Evolutionary conservation across 1,284 basidiomycete genomes (phyloP).

Genomic region (Ustilago cynodontis): DNA sequence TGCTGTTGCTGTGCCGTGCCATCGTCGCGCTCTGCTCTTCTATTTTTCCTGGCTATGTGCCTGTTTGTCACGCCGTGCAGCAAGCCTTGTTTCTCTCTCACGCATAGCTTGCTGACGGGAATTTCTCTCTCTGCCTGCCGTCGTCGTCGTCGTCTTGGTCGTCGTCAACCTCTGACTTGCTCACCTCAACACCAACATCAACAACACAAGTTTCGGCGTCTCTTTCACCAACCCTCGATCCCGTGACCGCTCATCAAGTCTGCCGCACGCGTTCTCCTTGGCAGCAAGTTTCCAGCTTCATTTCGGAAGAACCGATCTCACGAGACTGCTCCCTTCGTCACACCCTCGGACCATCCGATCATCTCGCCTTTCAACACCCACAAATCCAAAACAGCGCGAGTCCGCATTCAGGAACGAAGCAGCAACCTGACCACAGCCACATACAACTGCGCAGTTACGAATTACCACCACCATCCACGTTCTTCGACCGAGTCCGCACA

Average conservation of each 20-base stretch:
- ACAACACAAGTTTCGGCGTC: neutral
- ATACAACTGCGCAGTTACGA: neutral
- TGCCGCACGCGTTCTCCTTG: neutral
- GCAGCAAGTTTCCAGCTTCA: neutral
- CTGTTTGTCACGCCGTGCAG: slow-evolving; percentile 1
- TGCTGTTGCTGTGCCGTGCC: neutral
- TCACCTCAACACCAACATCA: neutral
- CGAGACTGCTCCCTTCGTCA: neutral
- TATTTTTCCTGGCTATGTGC: neutral
- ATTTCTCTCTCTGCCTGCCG: neutral
- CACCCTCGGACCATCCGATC: neutral
- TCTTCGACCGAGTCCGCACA: neutral
- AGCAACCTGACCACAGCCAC: neutral
- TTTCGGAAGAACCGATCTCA: neutral
- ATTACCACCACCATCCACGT: neutral
- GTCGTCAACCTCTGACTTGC: neutral
- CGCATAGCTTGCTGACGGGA: neutral
- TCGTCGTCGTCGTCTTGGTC: neutral
- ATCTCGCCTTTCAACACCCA: neutral
- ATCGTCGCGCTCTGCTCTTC: neutral
- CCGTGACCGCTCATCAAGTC: neutral
- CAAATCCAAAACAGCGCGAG: neutral
- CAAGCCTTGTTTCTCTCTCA: neutral
- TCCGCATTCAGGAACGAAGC: neutral
- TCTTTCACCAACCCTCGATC: neutral